These are phyloP conservation scores for Syncephalastrum monosporum DNA, from an alignment of 371 early-diverging fungal genomes.

Conservation along the genomic window DNA sequence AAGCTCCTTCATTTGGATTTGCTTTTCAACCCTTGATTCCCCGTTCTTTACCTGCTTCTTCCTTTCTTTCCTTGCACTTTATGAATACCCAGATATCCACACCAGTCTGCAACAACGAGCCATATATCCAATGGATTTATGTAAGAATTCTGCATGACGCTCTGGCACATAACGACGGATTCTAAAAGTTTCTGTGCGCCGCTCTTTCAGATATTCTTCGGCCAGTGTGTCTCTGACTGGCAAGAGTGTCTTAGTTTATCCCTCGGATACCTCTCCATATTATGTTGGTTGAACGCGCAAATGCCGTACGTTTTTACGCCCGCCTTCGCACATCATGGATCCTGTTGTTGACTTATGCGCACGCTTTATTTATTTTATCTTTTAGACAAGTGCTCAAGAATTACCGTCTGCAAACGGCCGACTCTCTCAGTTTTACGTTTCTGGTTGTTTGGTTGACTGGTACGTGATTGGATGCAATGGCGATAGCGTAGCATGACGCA, in stretches of 20 bases:
- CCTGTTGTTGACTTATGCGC: background rate
- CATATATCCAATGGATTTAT: constrained; percentile 27
- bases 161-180: constrained; percentile 1
- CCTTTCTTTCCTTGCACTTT: too few relatives aligned
- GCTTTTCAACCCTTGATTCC: too few relatives aligned
- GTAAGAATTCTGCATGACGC: constrained; percentile 14
- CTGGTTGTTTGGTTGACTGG: constrained; percentile 62
- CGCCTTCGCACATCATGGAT: too few relatives aligned
- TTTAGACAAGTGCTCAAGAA: constrained; percentile 62
- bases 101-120: constrained; percentile 1
- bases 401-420: constrained; percentile 48
- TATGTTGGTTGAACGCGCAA: constrained; percentile 77
- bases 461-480: constrained; percentile 20
- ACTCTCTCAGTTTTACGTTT: constrained; percentile 57
- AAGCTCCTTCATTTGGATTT: too few relatives aligned
- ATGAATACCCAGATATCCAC: too few relatives aligned
- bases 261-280: constrained; percentile 65
- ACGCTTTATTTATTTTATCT: background rate
- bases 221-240: constrained; percentile 53
- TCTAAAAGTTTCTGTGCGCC: background rate
- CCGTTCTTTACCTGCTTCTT: too few relatives aligned
- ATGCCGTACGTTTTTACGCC: constrained; percentile 59
- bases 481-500: background rate
- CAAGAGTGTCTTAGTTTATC: constrained; percentile 36
- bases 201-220: constrained; percentile 31